Evolutionary conservation across 352 stramenopile genomes (phyloP).

Genomic region (Globisporangium yorkense): DNA sequence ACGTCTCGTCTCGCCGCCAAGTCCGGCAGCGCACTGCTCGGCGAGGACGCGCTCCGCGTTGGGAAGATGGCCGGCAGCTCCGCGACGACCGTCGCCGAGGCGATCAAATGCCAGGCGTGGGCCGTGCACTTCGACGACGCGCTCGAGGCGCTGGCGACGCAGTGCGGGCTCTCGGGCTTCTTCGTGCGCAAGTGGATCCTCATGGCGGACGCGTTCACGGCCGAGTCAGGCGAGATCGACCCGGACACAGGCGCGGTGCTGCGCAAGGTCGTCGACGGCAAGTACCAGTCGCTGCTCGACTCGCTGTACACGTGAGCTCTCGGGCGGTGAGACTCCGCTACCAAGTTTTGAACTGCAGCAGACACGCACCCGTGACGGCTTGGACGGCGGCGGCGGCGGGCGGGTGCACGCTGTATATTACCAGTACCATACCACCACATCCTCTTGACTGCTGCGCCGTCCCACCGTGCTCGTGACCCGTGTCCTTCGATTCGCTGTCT

Average conservation of each 20-base stretch:
- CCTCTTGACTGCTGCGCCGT: no score
- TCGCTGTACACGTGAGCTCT: slow-evolving; percentile 57
- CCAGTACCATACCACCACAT: slow-evolving; percentile 11
- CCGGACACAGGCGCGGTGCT: slow-evolving; percentile 52
- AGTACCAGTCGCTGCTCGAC: slow-evolving; percentile 71
- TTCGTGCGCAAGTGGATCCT: slow-evolving; percentile 78
- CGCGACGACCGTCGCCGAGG: slow-evolving; percentile 49
- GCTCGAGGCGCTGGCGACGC: slow-evolving; percentile 38
- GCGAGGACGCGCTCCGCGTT: slow-evolving; percentile 45
- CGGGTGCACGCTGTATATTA: slow-evolving; percentile 16
- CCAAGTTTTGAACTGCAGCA: neutral
- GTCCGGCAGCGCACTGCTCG: slow-evolving; percentile 18
- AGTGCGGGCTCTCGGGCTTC: slow-evolving; percentile 52
- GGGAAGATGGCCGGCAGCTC: slow-evolving; percentile 25
- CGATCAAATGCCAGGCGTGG: slow-evolving; percentile 65
- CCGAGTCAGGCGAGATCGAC: slow-evolving; percentile 70
- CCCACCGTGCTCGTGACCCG: neutral
- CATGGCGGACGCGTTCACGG: slow-evolving; percentile 57
- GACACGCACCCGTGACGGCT: neutral
- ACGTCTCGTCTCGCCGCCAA: slow-evolving; percentile 11
- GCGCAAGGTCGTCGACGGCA: slow-evolving; percentile 55
- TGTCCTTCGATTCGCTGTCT: slow-evolving; percentile 1
- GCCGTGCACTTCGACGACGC: slow-evolving; percentile 69
- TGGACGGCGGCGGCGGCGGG: neutral
- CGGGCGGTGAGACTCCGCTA: no score